These are phyloP conservation scores for Quercus robur DNA, from an alignment of 306 rosid genomes.

Conservation along the genomic window DNA sequence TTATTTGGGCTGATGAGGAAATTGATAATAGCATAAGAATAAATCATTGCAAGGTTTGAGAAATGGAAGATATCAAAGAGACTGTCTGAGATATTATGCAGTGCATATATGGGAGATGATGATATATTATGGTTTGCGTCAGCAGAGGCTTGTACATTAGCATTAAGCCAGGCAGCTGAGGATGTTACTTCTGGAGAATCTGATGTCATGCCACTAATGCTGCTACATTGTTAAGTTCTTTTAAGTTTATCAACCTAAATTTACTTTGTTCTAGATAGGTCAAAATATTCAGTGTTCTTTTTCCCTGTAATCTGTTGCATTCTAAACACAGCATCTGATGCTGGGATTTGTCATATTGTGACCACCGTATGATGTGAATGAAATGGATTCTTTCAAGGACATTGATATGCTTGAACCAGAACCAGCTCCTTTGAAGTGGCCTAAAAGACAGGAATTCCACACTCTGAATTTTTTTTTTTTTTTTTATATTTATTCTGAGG, in stretches of 20 bases:
- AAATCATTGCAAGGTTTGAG: conserved; percentile 54
- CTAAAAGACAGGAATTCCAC: conserved; percentile 53
- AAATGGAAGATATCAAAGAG: conserved; percentile 26
- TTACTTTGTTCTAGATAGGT: neutral
- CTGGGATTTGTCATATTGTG: conserved; percentile 72
- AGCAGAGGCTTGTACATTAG: conserved; percentile 27
- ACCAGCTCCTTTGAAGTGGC: conserved; percentile 54
- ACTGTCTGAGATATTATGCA: conserved; percentile 14
- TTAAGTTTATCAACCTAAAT: neutral
- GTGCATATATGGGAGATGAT: conserved; percentile 28
- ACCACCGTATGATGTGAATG: conserved; percentile 30
- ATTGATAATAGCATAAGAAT: conserved; percentile 25
- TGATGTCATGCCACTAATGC: conserved; percentile 45
- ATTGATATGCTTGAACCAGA: conserved; percentile 42
- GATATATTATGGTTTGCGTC: conserved; percentile 21
- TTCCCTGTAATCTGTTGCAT: conserved; percentile 8
- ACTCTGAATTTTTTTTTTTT: conserved; percentile 48
- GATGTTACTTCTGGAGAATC: conserved; percentile 55
- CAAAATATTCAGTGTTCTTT: neutral
- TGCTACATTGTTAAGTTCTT: conserved; percentile 41
- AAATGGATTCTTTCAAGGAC: conserved; percentile 25
- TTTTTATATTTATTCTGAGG: conserved; percentile 39
- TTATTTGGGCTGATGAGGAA: conserved; percentile 84
- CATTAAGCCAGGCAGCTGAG: conserved; percentile 69
- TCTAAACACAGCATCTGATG: conserved; percentile 54